These are phyloP conservation scores for Fusarium burgessii DNA, from an alignment of 2,329 filamentous ascomycete species.

Conservation along the genomic window DNA sequence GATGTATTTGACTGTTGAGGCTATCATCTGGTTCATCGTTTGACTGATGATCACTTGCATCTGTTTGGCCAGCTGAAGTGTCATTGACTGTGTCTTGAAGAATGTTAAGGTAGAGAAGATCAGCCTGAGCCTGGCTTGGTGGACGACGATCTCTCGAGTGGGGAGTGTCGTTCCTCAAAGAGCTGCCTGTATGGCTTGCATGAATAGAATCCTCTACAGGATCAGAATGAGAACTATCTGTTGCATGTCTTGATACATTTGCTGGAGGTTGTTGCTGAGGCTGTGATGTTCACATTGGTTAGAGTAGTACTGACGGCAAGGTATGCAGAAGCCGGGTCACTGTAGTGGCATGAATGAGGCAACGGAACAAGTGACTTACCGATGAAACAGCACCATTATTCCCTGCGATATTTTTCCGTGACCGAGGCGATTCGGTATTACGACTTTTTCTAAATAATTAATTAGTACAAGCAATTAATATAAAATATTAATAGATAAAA, in stretches of 20 bases:
- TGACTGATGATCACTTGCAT: not conserved
- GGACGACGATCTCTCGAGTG: not conserved
- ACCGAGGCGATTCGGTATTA: not conserved
- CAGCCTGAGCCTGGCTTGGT: not conserved
- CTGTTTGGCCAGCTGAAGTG: fast-evolving
- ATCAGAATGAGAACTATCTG: not conserved
- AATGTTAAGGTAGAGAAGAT: conserved; percentile 34
- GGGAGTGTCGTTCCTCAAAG: not conserved
- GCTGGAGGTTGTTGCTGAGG: not conserved
- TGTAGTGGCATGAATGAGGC: not conserved
- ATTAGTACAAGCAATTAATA: fast-evolving
- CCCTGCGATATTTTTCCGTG: not conserved
- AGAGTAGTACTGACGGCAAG: not conserved
- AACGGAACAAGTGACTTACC: not conserved
- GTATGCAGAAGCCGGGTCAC: not conserved
- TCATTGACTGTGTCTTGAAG: conserved; percentile 21
- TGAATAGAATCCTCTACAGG: not conserved
- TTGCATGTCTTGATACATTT: not conserved
- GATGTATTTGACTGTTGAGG: conserved; percentile 8
- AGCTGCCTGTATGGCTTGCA: not conserved
- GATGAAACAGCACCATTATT: not conserved
- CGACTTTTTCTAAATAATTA: not conserved
- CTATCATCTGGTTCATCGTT: not conserved
- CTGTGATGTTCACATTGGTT: not conserved
- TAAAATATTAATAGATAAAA: fast-evolving